phyloP scores from a whole-genome alignment of 129 eudicot genomes.

The Lonicera japonica region DNA sequence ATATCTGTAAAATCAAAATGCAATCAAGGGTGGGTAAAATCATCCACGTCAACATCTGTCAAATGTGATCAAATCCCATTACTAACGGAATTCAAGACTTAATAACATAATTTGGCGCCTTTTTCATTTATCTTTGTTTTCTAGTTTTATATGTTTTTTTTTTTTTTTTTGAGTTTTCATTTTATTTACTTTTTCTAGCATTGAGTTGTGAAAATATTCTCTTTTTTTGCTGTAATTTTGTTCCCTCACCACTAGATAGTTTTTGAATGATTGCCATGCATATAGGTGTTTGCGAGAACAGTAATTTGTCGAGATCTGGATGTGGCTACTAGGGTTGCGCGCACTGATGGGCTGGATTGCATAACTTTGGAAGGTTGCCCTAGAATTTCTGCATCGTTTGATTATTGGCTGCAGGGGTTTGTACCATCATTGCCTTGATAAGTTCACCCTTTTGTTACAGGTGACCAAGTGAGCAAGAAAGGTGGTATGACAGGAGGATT shows the following conservation, averaged over 20 bases:
- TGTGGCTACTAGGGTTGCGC: constrained; percentile 96
- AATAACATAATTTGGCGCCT: no score
- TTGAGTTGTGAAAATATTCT: no score
- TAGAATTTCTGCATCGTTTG: neutral
- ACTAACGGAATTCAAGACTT: no score
- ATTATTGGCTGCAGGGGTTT: neutral
- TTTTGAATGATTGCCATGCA: neutral
- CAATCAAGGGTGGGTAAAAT: no score
- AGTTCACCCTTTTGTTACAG: constrained; percentile 32
- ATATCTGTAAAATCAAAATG: no score
- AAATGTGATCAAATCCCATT: no score
- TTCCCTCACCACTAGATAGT: no score
- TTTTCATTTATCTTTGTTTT: no score
- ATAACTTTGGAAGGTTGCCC: constrained; percentile 83
- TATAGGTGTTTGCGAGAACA: constrained; percentile 86
- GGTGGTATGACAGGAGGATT: constrained; percentile 99
- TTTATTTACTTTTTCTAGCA: no score
- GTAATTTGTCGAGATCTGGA: constrained; percentile 92
- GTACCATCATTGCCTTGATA: neutral
- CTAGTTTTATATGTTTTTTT: no score
- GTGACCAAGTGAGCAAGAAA: constrained; percentile 99
- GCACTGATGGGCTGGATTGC: constrained; percentile 85
- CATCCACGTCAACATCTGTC: no score
- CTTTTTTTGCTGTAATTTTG: neutral
- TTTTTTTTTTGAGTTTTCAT: no score